A percentile compares a stretch with the other conserved stretches of the same genome.
phyloP scores from a whole-genome alignment of 495 filamentous ascomycete genomes.

The Penicillium taxi region DNA sequence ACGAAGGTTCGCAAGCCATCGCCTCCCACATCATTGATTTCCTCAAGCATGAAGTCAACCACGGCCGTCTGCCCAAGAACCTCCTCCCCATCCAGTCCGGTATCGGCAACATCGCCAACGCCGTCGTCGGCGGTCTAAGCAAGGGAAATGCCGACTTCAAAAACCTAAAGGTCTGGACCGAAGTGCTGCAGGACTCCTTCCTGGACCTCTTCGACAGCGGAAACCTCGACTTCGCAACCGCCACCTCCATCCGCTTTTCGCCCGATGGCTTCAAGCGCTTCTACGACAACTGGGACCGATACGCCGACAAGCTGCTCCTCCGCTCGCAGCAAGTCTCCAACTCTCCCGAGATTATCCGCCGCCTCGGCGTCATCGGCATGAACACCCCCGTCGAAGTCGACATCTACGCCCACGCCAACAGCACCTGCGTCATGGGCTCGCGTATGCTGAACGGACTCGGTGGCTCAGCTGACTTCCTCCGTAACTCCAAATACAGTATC shows the following conservation, averaged over 20 bases:
- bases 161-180: slow-evolving; percentile 87
- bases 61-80: slow-evolving; percentile 67
- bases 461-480: slow-evolving; percentile 82
- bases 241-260: slow-evolving; percentile 86
- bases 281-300: slow-evolving; percentile 77
- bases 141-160: slow-evolving; percentile 70
- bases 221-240: slow-evolving; percentile 83
- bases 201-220: slow-evolving; percentile 89
- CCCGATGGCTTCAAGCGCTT: slow-evolving; percentile 89
- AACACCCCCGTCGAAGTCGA: slow-evolving; percentile 93
- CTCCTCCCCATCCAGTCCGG: slow-evolving; percentile 81
- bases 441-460: slow-evolving; percentile 91
- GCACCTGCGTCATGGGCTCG: slow-evolving; percentile 81
- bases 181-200: slow-evolving; percentile 91
- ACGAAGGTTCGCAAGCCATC: slow-evolving; percentile 63
- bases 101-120: slow-evolving; percentile 93
- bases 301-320: slow-evolving; percentile 76
- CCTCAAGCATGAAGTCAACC: slow-evolving; percentile 69
- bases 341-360: slow-evolving; percentile 88
- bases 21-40: slow-evolving; percentile 81
- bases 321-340: slow-evolving; percentile 85
- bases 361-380: slow-evolving; percentile 86
- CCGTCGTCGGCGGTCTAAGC: slow-evolving; percentile 77
- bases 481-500: slow-evolving; percentile 77
- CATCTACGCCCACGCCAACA: slow-evolving; percentile 92